Base-by-base conservation (phyloP, 805 yeast genomes). In the Candida germanica region DNA sequence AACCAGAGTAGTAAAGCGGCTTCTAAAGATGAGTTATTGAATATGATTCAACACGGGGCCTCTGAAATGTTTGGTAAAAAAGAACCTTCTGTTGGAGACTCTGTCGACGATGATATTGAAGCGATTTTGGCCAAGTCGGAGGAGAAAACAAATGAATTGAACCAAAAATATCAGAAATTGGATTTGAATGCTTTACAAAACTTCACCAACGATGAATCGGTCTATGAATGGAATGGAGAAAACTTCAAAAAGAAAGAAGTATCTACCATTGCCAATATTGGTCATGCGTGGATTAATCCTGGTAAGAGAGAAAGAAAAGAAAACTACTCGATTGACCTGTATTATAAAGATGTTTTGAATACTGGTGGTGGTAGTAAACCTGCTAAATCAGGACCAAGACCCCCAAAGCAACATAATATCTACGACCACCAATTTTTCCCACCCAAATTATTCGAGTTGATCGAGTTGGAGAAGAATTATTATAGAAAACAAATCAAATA, bases 361-460 rank as follows among this genome's bases (percentile, higher is more conserved):
- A 75, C 87, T 1, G 87, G 91, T 5, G 79, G 83, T 31, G 31
- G 51, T 3, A 36, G 28, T 11, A 41, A 48, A 9, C 54, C 66
- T 35, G 64, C 66, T 34, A 67, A 71, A 29, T 68, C 75, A 7
- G 83, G 82, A 1, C 93, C 95, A 12, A 77, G 75, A 43, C 86
- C 94, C 29, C 97, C 98, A 24, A 87, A 83, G 53, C 93, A 87
- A 49, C 66, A 85, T 42, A 80, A 79, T 40, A 69, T 87, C 26
- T 86, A 83, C 54, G 96, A 93, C 53, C 96, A 89, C 60, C 98
- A 93, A 59, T 87, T 93, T 50, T 86, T 75, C 57, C 87, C 95
- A 1, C 72, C 80, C n/a, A 74, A 84, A 53, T 64, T 93, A 30
- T 69, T 75, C 45, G 87, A 83, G 37, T 56, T 93, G 26, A 79